phyloP scores from a whole-genome alignment of 1,284 basidiomycete genomes.

The Cerrena zonata region DNA sequence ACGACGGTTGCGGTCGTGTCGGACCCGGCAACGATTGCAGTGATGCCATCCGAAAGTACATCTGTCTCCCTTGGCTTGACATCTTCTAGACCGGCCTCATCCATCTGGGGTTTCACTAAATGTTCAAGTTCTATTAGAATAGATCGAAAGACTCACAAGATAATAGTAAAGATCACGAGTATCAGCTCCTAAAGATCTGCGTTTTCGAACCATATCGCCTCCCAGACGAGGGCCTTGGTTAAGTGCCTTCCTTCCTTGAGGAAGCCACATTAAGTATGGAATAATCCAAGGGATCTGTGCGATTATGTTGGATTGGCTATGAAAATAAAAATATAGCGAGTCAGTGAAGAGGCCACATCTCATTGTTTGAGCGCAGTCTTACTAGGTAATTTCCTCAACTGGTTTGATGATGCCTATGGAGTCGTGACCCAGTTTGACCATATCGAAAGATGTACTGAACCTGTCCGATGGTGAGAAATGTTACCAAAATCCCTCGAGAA shows the following conservation, averaged over 20 bases:
- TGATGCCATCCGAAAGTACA: conserved; percentile 11
- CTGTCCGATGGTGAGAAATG: not conserved
- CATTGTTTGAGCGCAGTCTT: too few species aligned
- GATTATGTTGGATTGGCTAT: not conserved
- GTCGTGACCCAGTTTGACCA: conserved; percentile 5
- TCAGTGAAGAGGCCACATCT: not conserved
- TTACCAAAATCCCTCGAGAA: too few species aligned
- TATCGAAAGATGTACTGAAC: conserved; percentile 6
- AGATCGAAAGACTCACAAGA: conserved; percentile 17
- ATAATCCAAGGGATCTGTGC: conserved; percentile 13
- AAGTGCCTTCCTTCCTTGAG: not conserved
- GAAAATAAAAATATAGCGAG: not conserved
- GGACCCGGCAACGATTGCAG: conserved; percentile 15
- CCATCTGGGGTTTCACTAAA: not conserved
- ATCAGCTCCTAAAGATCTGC: too few species aligned
- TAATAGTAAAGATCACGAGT: conserved; percentile 26
- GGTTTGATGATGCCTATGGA: not conserved
- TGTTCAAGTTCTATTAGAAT: not conserved
- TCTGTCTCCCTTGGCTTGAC: conserved; percentile 5
- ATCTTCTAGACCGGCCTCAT: conserved; percentile 10
- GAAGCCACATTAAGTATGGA: conserved; percentile 3
- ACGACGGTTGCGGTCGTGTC: conserved; percentile 16
- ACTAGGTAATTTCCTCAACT: conserved; percentile 5
- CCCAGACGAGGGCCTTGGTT: not conserved
- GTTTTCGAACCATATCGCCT: not conserved